phyloP scores from a whole-genome alignment of 1,139 yeast species.

The Kurtzmaniella quercitrusa region DNA sequence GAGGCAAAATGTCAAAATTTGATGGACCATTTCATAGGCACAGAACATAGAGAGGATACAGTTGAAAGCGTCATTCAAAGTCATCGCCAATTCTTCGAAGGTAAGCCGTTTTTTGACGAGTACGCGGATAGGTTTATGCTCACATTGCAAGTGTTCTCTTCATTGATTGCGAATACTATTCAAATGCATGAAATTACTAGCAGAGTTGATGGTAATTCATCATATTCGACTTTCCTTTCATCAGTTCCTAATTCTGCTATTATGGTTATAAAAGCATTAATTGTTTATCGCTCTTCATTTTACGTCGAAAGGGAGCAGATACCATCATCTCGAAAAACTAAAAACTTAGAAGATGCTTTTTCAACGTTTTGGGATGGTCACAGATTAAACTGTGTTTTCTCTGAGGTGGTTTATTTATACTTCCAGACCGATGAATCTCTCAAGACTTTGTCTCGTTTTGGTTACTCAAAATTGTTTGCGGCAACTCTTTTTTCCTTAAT shows the following conservation, averaged over 20 bases:
- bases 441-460: slow-evolving; percentile 26
- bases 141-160: slow-evolving; percentile 13
- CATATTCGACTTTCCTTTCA: slow-evolving; percentile 30
- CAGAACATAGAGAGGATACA: background rate
- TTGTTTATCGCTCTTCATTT: slow-evolving; percentile 22
- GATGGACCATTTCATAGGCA: background rate
- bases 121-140: background rate
- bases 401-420: slow-evolving; percentile 35
- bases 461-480: slow-evolving; percentile 26
- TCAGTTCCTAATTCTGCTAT: slow-evolving; percentile 32
- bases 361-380: slow-evolving; percentile 24
- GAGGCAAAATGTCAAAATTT: background rate
- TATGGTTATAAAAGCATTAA: slow-evolving; percentile 33
- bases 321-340: background rate
- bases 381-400: slow-evolving; percentile 29
- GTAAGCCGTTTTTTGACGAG: slow-evolving; percentile 4
- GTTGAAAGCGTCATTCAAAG: background rate
- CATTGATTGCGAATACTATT: slow-evolving; percentile 51
- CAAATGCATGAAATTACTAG: slow-evolving; percentile 54
- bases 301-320: background rate
- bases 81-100: background rate
- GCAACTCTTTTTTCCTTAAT: slow-evolving; percentile 19
- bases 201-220: slow-evolving; percentile 36
- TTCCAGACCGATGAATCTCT: slow-evolving; percentile 47
- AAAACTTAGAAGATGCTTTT: background rate